Evolutionary conservation across 257 asterid species (phyloP), one percentile per base, ranked within the genome.

Genomic region (Oldenlandia corymbosa): DNA sequence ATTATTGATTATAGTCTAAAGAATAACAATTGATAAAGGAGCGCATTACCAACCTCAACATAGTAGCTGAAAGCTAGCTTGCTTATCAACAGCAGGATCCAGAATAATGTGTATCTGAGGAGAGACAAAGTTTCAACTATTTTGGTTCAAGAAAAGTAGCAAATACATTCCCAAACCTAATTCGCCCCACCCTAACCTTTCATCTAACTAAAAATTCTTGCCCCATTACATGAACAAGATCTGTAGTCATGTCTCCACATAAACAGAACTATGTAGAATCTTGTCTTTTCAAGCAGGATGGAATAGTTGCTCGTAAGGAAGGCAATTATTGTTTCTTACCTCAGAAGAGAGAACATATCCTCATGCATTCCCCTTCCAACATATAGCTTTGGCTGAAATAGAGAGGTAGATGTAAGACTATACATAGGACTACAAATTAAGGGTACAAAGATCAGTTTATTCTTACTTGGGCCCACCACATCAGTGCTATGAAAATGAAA

Each of bases 341-440:
- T 92, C 55, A 84, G 75, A 74, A 93, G 96, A 73, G 99, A 79
- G 48, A 90, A 68, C 77, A 80, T 81, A 76, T 84, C 99, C 79
- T 93, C 99, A 37, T 90, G 99, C 99, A 93, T 90, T 78, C 99
- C 99, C 86, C 99, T 85, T 83, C 97, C 99, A 74, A 93, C 82
- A 65, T 87, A 93, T 61, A 85, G 81, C 84, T 90, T 90, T 41
- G 97, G 97, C 99, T 93, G 88, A 75, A 71, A 67, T 32, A 50
- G 56, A 18, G 32, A 41, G 64, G 54, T 66, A 66, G 14, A 63
- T 21, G 75, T 65, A 72, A 61, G 64, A 67, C 68, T 67, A 62
- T 28, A 50, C 30, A 59, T 24, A 50, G 61, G 32, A 75, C 48
- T 17, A 52, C 16, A 57, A 26, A 27, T n/a, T 39, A 66, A 20